phyloP scores from a whole-genome alignment of 768 basidiomycete species.

The Mycena metata region DNA sequence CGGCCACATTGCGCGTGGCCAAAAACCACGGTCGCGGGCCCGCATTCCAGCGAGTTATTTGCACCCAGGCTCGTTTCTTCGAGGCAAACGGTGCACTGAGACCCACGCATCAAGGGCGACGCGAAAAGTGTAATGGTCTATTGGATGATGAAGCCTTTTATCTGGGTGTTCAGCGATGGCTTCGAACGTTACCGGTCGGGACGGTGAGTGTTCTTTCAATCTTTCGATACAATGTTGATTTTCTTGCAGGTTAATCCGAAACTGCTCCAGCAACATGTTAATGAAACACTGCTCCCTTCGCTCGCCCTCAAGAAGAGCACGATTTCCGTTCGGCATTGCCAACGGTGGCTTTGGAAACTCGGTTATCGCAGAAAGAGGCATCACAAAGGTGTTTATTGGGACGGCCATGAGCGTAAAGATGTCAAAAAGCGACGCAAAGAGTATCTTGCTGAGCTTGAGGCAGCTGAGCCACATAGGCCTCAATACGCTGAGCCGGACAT shows the following conservation, averaged over 20 bases:
- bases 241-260: not conserved
- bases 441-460: slow-evolving; percentile 9
- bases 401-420: slow-evolving; percentile 9
- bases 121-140: not conserved
- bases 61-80: slow-evolving; percentile 14
- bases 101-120: slow-evolving; percentile 15
- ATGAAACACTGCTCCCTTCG: not conserved
- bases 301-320: not conserved
- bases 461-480: not conserved
- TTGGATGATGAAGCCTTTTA: slow-evolving; percentile 11
- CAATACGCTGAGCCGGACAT: slow-evolving; percentile 1
- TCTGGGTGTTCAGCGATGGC: slow-evolving; percentile 9
- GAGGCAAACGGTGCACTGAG: slow-evolving; percentile 9
- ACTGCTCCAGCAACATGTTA: slow-evolving; percentile 1
- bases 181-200: not conserved
- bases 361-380: slow-evolving; percentile 13
- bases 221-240: not conserved
- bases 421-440: slow-evolving; percentile 9
- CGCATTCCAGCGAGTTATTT: slow-evolving; percentile 14
- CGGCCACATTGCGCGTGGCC: slow-evolving; percentile 6
- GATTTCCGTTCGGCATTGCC: not conserved
- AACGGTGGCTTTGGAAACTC: slow-evolving; percentile 9
- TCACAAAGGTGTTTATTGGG: slow-evolving; percentile 8
- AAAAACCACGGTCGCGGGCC: slow-evolving; percentile 15
- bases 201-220: not conserved